Base-by-base conservation (phyloP, 2,329 filamentous ascomycete genomes). In the Pseudogymnoascus sp. region DNA sequence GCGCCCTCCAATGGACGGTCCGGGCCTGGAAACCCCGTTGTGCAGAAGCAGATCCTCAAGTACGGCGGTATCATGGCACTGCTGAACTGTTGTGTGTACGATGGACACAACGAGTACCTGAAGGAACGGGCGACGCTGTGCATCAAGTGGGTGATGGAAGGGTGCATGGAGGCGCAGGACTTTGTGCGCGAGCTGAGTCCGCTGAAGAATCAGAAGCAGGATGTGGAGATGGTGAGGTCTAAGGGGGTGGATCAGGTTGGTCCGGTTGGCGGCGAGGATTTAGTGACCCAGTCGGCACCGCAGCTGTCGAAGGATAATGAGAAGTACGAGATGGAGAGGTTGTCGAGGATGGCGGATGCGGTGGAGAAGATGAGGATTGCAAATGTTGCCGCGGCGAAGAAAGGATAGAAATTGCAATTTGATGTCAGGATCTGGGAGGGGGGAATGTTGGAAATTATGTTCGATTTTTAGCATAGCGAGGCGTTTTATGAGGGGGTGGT, bases 91-190 rank as follows among this genome's bases (percentile, higher is more conserved):
- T 97, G 92, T 70, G 84, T 87, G 34, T 95, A 95, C 73, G 93
- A 97, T 72, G 91, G 93, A 69, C 87, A 96, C 76, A 97, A 97
- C 72, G 91, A 92, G 0, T 97, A 93, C 73, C 93, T 96, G 67
- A 91, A 93, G 70, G 93, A 97, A 75, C 90, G 93, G 67, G 90
- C 91, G 2, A 91, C 93, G 60, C 87, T 96, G 73, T 93, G 90
- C 68, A 81, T 96, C n/a, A 93, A 93, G 73, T 96, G 87, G 83
- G 79, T 90, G 5, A 84, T 90, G 76, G 88, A 90, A 69, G 89
- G 88, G 11, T 91, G 87, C 65, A 83, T 87, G 34, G 87, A 87
- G 63, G 90, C 90, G 14, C 88, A 89, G 66, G 81, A 84, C 34
- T 89, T 89, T 69, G 85, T 93, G 61, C 82, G 86, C 62, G 84